These are phyloP conservation scores for Phytophthora brassicae DNA, from an alignment of 352 stramenopile species.

Conservation along the genomic window DNA sequence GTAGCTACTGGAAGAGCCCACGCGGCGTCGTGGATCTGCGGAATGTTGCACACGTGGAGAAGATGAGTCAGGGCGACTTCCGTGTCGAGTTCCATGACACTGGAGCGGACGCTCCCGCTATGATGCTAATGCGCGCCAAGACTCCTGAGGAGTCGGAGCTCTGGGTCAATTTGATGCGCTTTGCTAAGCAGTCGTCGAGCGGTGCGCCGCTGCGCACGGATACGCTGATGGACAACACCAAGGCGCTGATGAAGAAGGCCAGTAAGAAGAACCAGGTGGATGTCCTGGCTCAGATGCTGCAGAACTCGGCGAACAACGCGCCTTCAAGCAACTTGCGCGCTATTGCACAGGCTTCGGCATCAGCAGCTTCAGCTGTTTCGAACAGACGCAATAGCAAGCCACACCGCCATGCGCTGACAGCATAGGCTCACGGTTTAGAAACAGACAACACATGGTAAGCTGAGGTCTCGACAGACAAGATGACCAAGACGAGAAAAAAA, in stretches of 20 bases:
- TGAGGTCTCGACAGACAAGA: constrained; percentile 18
- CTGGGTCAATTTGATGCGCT: constrained; percentile 77
- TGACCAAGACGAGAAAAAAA: constrained; percentile 39
- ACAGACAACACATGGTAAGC: constrained; percentile 17
- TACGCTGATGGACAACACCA: constrained; percentile 32
- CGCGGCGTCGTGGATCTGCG: constrained; percentile 73
- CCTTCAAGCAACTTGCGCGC: constrained; percentile 34
- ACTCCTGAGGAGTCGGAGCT: constrained; percentile 54
- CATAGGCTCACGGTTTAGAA: constrained; percentile 14
- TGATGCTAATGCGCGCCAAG: constrained; percentile 72
- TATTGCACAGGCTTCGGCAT: constrained; percentile 36
- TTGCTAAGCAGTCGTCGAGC: constrained; percentile 53
- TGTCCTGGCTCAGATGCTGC: constrained; percentile 43
- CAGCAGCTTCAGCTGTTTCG: constrained; percentile 34
- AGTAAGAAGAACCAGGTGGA: constrained; percentile 54
- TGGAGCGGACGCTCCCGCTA: constrained; percentile 34
- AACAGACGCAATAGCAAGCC: constrained; percentile 30
- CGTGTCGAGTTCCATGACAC: constrained; percentile 59
- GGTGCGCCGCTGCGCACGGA: constrained; percentile 25
- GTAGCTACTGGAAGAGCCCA: constrained; percentile 83
- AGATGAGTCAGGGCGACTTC: constrained; percentile 73
- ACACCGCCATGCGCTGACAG: constrained; percentile 23
- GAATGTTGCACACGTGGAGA: constrained; percentile 57
- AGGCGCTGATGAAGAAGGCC: constrained; percentile 35
- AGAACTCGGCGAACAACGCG: constrained; percentile 39